These are phyloP conservation scores for Viola pubescens DNA, from an alignment of 441 rosid genomes.

Conservation along the genomic window DNA sequence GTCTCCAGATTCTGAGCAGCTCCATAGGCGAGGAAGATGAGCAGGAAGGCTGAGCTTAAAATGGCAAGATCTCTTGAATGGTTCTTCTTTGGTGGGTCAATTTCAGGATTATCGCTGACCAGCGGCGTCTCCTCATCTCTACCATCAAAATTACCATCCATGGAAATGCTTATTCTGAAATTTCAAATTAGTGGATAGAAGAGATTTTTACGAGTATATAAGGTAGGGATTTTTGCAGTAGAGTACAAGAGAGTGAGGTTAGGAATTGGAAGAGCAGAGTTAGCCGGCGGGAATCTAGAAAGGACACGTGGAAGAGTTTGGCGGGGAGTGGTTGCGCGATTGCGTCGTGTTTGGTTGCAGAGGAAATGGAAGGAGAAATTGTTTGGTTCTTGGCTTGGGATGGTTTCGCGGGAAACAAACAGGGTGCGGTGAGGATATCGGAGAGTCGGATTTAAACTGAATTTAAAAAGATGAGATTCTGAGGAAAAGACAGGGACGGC, in stretches of 20 bases:
- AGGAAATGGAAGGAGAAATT: slow-evolving; percentile 14
- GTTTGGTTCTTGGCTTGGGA: no score
- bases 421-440: no score
- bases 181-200: neutral
- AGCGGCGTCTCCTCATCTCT: slow-evolving; percentile 59
- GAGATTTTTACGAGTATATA: neutral
- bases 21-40: slow-evolving; percentile 77
- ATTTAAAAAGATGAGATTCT: no score
- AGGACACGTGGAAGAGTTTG: slow-evolving; percentile 10
- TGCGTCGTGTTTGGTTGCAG: slow-evolving; percentile 1
- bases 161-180: slow-evolving; percentile 14
- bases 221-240: neutral
- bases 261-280: neutral
- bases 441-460: no score
- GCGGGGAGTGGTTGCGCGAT: neutral
- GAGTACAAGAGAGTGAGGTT: slow-evolving; percentile 22
- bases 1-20: slow-evolving; percentile 95
- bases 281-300: slow-evolving; percentile 22
- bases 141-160: slow-evolving; percentile 28
- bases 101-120: slow-evolving; percentile 27
- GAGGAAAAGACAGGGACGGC: no score
- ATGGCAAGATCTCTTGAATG: slow-evolving; percentile 65
- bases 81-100: slow-evolving; percentile 24
- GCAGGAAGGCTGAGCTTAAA: slow-evolving; percentile 68
- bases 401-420: no score